Conservation (phyloP, 495 filamentous ascomycete species). For the Hypoxylon lienhwacheense region DNA sequence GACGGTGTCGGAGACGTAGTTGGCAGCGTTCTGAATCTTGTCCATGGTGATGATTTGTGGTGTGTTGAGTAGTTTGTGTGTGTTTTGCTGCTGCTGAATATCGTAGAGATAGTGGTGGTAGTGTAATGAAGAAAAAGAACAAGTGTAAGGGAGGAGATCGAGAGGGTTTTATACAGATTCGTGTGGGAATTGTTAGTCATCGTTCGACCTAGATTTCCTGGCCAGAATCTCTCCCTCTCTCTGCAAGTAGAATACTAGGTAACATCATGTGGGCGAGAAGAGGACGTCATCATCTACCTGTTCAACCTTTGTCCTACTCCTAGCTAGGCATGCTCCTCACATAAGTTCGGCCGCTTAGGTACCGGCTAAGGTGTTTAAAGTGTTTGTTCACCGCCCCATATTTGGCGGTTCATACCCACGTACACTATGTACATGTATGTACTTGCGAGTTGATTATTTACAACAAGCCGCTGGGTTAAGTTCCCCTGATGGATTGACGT, state of each 20-base stretch:
- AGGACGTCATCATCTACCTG: constrained; percentile 21
- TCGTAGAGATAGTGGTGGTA: constrained; percentile 9
- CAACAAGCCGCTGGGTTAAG: constrained; percentile 7
- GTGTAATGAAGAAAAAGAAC: constrained; percentile 8
- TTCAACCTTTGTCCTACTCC: constrained; percentile 20
- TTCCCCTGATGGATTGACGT: constrained; percentile 28
- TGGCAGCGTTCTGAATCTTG: constrained; percentile 61
- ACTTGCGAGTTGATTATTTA: constrained; percentile 5
- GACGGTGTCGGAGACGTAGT: constrained; percentile 63
- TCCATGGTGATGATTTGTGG: constrained; percentile 54
- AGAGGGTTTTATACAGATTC: constrained; percentile 21
- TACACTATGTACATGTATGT: too few species aligned
- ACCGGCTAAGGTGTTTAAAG: too few species aligned
- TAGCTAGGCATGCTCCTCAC: constrained; percentile 1
- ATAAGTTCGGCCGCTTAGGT: constrained; percentile 5
- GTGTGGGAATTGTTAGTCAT: constrained; percentile 16
- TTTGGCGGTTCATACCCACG: too few species aligned
- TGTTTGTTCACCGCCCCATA: not conserved
- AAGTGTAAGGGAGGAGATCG: constrained; percentile 6
- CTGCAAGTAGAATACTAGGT: constrained; percentile 5
- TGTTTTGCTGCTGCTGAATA: constrained; percentile 31
- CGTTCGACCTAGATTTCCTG: not conserved
- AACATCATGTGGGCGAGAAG: constrained; percentile 23
- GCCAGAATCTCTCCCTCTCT: too few species aligned
- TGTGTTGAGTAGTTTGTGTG: constrained; percentile 41